Evolutionary conservation across 257 asterid genomes (phyloP).

Genomic region (Nicotiana obtusifolia): DNA sequence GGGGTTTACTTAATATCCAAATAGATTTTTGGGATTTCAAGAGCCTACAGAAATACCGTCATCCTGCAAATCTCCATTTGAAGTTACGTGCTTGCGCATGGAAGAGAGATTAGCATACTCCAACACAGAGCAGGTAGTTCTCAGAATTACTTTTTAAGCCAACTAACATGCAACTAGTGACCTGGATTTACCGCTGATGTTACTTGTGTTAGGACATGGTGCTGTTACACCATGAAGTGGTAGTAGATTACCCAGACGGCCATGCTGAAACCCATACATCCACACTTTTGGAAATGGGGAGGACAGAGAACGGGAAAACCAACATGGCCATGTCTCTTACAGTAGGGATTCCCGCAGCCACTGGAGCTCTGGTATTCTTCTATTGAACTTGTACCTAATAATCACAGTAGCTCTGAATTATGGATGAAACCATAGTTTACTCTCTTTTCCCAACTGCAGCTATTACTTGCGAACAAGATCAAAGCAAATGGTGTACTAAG

Average conservation of each 20-base stretch:
- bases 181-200: not conserved
- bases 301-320: constrained; percentile 37
- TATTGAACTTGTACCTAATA: not conserved
- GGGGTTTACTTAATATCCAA: not conserved
- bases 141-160: not conserved
- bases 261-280: constrained; percentile 54
- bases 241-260: constrained; percentile 63
- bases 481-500: constrained; percentile 62
- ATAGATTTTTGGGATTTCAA: constrained; percentile 68
- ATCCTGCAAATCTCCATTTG: constrained; percentile 63
- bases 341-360: constrained; percentile 93
- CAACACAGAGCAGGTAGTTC: constrained; percentile 55
- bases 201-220: constrained; percentile 67
- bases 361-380: constrained; percentile 74
- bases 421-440: not conserved
- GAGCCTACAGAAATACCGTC: constrained; percentile 60
- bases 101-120: constrained; percentile 73
- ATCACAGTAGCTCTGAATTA: not conserved
- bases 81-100: constrained; percentile 69
- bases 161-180: not conserved
- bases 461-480: constrained; percentile 54
- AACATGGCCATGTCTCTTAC: constrained; percentile 88
- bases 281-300: constrained; percentile 76
- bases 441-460: constrained; percentile 32
- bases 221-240: constrained; percentile 85